phyloP scores from a whole-genome alignment of 345 rosid species.

The Brassica nigra region DNA sequence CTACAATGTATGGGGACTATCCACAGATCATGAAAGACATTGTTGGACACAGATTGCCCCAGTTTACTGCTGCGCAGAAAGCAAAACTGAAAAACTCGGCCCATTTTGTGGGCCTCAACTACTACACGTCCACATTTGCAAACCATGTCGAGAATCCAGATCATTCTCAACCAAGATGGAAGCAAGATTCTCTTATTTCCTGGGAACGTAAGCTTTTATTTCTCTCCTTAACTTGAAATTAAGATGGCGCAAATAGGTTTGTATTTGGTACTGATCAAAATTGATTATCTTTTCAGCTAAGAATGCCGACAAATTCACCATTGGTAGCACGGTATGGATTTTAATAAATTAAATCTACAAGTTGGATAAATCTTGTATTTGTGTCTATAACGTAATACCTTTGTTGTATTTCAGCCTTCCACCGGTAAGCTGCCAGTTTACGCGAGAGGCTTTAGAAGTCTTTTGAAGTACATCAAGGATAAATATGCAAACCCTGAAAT shows the following conservation, averaged over 20 bases:
- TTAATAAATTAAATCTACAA: not conserved
- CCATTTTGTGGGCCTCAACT: constrained; percentile 53
- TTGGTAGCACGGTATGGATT: not conserved
- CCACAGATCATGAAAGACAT: constrained; percentile 44
- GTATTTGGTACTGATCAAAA: not conserved
- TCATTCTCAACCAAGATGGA: constrained; percentile 27
- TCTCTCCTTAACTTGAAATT: not conserved
- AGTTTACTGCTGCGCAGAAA: constrained; percentile 41
- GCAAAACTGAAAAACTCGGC: constrained; percentile 40
- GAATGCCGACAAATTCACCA: not conserved
- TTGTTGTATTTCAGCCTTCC: constrained; percentile 12
- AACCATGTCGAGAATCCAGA: constrained; percentile 12
- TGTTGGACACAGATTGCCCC: constrained; percentile 47
- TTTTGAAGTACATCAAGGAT: constrained; percentile 9
- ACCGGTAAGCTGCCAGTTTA: not conserved
- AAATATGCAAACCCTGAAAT: not conserved
- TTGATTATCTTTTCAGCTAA: constrained; percentile 17
- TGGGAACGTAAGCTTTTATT: constrained; percentile 30
- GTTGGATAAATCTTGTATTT: not conserved
- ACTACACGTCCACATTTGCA: constrained; percentile 41
- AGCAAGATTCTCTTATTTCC: constrained; percentile 37
- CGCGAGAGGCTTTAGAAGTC: not conserved
- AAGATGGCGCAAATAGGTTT: not conserved
- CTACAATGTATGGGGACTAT: constrained; percentile 47
- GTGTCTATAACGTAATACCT: not conserved